Conservation (phyloP, 129 eudicot genomes). For the Helianthus tuberosus region DNA sequence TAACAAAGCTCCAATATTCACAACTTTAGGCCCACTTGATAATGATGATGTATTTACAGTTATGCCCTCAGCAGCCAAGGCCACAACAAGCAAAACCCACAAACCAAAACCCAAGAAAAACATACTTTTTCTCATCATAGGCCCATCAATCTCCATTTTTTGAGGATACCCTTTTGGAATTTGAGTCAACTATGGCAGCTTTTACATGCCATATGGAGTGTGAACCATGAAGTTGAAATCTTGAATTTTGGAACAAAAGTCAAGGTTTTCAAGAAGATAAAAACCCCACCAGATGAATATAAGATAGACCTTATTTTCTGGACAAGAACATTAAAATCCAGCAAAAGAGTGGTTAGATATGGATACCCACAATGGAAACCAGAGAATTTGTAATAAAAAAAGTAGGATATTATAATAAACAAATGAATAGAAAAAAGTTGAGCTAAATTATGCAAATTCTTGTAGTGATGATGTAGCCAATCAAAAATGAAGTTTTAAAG, state of each 20-base stretch:
- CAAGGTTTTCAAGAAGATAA: constrained; percentile 21
- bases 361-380: constrained; percentile 46
- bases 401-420: neutral
- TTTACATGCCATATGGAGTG: constrained; percentile 13
- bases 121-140: constrained; percentile 16
- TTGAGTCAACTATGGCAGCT: constrained; percentile 29
- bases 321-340: constrained; percentile 15
- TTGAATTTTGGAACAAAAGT: constrained; percentile 11
- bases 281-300: constrained; percentile 7
- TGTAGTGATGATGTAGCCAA: neutral
- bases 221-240: constrained; percentile 5
- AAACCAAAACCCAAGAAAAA: constrained; percentile 31
- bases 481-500: neutral
- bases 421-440: neutral
- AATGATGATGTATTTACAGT: constrained; percentile 36
- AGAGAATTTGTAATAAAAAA: constrained; percentile 4
- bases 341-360: constrained; percentile 33
- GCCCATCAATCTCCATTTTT: constrained; percentile 35
- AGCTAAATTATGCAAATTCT: neutral
- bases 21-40: constrained; percentile 44
- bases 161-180: constrained; percentile 30
- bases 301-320: neutral
- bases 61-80: constrained; percentile 32
- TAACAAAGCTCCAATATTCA: constrained; percentile 80
- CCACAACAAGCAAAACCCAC: constrained; percentile 37